A percentile compares a stretch with the other conserved stretches of the same genome.
Conservation (phyloP, 257 asterid genomes). For the Orobanche coerulescens region DNA sequence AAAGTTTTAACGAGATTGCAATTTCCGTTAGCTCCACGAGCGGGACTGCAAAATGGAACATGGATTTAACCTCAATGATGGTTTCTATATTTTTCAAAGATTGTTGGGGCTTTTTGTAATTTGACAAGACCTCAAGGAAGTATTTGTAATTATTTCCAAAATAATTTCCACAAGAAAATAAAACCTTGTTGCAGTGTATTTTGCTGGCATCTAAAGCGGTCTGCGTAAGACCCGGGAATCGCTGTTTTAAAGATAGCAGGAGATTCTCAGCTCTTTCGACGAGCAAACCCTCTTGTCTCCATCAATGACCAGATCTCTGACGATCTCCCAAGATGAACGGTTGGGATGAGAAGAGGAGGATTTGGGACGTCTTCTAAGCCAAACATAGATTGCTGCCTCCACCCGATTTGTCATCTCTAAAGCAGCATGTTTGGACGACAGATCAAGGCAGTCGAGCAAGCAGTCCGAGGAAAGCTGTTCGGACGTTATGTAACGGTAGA, state of each 20-base stretch:
- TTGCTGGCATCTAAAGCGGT: conserved; percentile 74
- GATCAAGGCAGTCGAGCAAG: conserved; percentile 82
- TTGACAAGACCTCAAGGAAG: neutral
- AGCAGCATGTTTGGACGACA: conserved; percentile 77
- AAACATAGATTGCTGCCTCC: conserved; percentile 74
- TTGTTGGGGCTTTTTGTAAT: too few species aligned
- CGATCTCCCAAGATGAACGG: conserved; percentile 92
- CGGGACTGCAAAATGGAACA: too few species aligned
- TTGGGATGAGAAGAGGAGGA: conserved; percentile 46
- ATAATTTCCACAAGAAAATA: neutral
- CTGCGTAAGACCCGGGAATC: conserved; percentile 72
- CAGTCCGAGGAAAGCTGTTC: conserved; percentile 82
- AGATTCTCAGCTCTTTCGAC: conserved; percentile 87
- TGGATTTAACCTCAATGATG: too few species aligned
- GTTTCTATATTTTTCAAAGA: neutral
- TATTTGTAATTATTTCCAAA: neutral
- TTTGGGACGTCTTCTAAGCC: conserved; percentile 59
- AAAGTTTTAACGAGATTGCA: too few species aligned
- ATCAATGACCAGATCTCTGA: conserved; percentile 57
- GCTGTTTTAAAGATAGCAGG: conserved; percentile 55
- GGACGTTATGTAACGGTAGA: conserved; percentile 75
- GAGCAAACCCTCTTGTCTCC: conserved; percentile 71
- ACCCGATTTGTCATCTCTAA: conserved; percentile 83
- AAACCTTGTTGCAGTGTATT: conserved; percentile 84
- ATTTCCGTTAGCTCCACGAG: too few species aligned